A percentile compares a stretch with the other conserved stretches of the same genome.
phyloP scores from a whole-genome alignment of 495 filamentous ascomycete genomes.

The Podospora pseudocomata region DNA sequence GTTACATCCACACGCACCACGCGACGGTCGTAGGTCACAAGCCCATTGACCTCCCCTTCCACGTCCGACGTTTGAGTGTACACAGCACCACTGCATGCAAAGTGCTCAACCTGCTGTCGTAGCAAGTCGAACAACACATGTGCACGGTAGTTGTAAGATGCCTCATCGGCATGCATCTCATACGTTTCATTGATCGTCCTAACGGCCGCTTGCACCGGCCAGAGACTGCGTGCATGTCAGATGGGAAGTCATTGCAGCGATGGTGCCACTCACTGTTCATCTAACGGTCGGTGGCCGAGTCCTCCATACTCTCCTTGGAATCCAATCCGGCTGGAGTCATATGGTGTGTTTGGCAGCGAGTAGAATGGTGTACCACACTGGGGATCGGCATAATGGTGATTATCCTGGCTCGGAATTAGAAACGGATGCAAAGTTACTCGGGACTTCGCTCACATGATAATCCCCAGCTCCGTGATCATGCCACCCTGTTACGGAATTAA shows the following conservation, averaged over 20 bases:
- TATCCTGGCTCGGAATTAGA: conserved; percentile 44
- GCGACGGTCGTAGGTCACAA: conserved; percentile 62
- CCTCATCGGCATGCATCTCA: conserved; percentile 55
- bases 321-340: conserved; percentile 57
- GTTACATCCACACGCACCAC: conserved; percentile 50
- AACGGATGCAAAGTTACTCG: not conserved
- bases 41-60: conserved; percentile 69
- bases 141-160: conserved; percentile 64
- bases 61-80: conserved; percentile 71
- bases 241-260: conserved; percentile 30
- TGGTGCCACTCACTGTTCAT: conserved; percentile 37
- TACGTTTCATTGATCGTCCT: conserved; percentile 61
- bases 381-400: conserved; percentile 68
- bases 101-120: conserved; percentile 52
- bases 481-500: conserved; percentile 61
- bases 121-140: conserved; percentile 51
- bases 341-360: conserved; percentile 52
- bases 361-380: conserved; percentile 66
- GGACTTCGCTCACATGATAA: conserved; percentile 35
- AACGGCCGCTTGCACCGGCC: conserved; percentile 57
- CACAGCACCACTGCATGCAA: conserved; percentile 56
- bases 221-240: conserved; percentile 35
- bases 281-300: conserved; percentile 57
- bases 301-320: conserved; percentile 69
- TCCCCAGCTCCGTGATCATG: conserved; percentile 58